Evolutionary conservation across 805 yeast genomes (phyloP).

Genomic region (Scheffersomyces ergatensis): DNA sequence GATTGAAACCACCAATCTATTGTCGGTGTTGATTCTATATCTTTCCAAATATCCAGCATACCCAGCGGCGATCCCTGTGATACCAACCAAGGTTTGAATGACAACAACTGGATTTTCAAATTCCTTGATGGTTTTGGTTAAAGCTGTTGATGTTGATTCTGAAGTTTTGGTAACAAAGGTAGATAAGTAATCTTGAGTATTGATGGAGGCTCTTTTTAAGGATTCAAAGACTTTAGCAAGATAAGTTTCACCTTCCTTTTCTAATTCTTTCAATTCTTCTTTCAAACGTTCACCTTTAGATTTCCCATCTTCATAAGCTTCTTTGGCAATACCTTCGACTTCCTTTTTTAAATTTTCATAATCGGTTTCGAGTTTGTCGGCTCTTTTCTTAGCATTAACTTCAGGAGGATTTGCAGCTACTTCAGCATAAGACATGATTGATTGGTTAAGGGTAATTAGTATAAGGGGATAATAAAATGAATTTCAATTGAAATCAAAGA

Average conservation of each 20-base stretch:
- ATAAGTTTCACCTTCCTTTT: constrained; percentile 21
- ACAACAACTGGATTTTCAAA: constrained; percentile 63
- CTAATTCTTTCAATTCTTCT: constrained; percentile 12
- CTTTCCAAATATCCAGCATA: constrained; percentile 51
- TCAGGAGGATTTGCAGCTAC: too few relatives aligned
- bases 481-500: too few relatives aligned
- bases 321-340: constrained; percentile 15
- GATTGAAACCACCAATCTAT: constrained; percentile 44
- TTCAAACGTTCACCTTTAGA: constrained; percentile 5
- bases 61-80: constrained; percentile 47
- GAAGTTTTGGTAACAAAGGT: constrained; percentile 10
- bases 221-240: constrained; percentile 18
- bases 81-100: constrained; percentile 48
- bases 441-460: too few relatives aligned
- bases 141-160: constrained; percentile 10
- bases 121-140: constrained; percentile 29
- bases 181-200: constrained; percentile 8
- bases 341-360: constrained; percentile 11
- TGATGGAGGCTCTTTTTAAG: constrained; percentile 12
- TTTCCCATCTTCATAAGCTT: constrained; percentile 13
- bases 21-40: constrained; percentile 43
- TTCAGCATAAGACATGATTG: too few relatives aligned
- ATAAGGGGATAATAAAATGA: too few relatives aligned
- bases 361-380: not conserved
- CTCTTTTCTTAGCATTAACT: too few relatives aligned